phyloP scores from a whole-genome alignment of 192 early-diverging fungal species.

The Coemansia guatemalensis region DNA sequence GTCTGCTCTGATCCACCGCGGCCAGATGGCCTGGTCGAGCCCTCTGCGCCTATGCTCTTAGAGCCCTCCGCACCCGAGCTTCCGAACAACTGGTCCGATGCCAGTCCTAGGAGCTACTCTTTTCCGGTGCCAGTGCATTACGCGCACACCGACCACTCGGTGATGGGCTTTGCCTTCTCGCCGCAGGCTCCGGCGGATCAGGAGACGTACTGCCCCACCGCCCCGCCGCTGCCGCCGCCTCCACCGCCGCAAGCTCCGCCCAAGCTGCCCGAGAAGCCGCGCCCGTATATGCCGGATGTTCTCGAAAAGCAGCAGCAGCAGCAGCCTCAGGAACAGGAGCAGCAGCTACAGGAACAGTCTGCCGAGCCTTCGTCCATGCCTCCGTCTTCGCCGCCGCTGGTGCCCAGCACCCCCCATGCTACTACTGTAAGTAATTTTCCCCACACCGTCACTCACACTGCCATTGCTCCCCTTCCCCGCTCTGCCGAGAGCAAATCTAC shows the following conservation, averaged over 20 bases:
- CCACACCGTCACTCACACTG: no score
- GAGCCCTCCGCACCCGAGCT: constrained; percentile 51
- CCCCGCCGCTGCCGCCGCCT: constrained; percentile 10
- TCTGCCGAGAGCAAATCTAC: neutral
- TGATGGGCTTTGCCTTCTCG: constrained; percentile 23
- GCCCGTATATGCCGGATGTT: constrained; percentile 19
- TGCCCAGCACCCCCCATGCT: neutral
- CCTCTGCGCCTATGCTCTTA: constrained; percentile 42
- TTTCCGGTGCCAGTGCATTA: constrained; percentile 40
- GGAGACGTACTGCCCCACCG: neutral
- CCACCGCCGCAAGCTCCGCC: constrained; percentile 5
- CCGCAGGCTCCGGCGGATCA: neutral
- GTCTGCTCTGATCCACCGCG: neutral
- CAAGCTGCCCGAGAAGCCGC: constrained; percentile 28
- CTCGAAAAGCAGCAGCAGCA: neutral
- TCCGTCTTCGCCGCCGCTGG: neutral
- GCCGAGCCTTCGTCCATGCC: neutral
- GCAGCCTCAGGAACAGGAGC: constrained; percentile 11
- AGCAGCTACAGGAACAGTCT: constrained; percentile 10
- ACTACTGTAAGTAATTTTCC: neutral
- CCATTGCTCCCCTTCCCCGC: neutral
- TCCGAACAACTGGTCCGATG: constrained; percentile 28
- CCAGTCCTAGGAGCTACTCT: constrained; percentile 16
- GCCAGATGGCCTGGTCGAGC: constrained; percentile 31
- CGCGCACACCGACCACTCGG: constrained; percentile 9